Conservation (phyloP, 495 filamentous ascomycete genomes). For the Neurospora sp. region DNA sequence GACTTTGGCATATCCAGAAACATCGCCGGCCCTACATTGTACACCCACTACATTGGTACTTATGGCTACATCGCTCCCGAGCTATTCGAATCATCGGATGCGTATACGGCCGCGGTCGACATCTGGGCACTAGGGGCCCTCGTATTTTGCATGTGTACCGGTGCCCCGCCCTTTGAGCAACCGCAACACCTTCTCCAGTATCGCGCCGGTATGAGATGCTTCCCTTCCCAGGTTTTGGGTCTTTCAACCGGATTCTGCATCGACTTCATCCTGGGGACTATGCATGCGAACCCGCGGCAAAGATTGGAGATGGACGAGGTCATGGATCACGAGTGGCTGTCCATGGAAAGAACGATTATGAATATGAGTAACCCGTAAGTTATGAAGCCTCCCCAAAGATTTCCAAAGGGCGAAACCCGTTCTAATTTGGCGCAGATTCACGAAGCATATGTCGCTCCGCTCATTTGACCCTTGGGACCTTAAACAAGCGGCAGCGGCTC, state of each 20-base stretch:
- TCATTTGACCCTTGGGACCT: background rate
- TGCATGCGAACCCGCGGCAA: background rate
- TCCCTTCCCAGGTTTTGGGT: background rate
- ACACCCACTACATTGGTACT: slow-evolving; percentile 8
- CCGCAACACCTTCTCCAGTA: background rate
- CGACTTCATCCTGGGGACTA: background rate
- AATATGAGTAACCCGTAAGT: background rate
- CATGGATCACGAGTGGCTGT: background rate
- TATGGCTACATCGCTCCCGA: slow-evolving; percentile 11
- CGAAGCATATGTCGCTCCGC: background rate
- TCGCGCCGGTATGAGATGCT: background rate
- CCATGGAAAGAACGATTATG: background rate
- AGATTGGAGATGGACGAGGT: background rate
- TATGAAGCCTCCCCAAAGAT: background rate
- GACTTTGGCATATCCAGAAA: slow-evolving; percentile 39
- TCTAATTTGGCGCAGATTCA: background rate
- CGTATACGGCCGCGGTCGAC: slow-evolving; percentile 5
- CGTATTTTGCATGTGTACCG: background rate
- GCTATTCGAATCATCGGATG: background rate
- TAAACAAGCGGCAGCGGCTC: background rate
- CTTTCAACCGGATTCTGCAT: background rate
- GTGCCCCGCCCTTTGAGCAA: background rate
- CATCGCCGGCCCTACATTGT: background rate
- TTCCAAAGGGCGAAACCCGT: background rate
- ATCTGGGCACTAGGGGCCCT: slow-evolving; percentile 15